Evolutionary conservation across 768 basidiomycete species (phyloP).

Genomic region (Lactarius hengduanensis): DNA sequence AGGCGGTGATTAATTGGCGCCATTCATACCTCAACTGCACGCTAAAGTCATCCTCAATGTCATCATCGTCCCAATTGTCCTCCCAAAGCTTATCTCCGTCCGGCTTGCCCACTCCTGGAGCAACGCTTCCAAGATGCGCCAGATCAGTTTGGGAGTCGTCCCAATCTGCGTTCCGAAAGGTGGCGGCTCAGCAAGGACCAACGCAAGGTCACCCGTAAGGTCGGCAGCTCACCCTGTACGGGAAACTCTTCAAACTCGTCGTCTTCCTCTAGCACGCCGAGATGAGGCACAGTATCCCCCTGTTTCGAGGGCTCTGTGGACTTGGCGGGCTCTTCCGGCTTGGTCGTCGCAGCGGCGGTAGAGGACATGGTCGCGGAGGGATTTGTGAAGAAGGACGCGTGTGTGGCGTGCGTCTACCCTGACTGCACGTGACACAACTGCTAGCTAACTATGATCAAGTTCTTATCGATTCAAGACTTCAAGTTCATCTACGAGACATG

Average conservation of each 20-base stretch:
- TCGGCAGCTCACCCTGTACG: constrained; percentile 61
- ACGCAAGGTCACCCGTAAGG: background rate
- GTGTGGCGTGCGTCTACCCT: background rate
- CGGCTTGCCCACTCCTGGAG: constrained; percentile 72
- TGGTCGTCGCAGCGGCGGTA: constrained; percentile 34
- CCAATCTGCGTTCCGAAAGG: constrained; percentile 57
- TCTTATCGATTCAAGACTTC: too few species aligned
- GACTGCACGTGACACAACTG: constrained; percentile 7
- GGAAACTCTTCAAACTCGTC: constrained; percentile 96
- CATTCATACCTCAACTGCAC: constrained; percentile 82
- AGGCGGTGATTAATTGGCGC: background rate
- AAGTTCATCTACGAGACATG: constrained; percentile 6
- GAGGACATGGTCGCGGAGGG: constrained; percentile 30
- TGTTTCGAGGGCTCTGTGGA: constrained; percentile 31
- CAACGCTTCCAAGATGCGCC: constrained; percentile 69
- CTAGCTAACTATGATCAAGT: too few species aligned
- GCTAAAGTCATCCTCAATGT: constrained; percentile 96
- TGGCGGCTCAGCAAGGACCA: background rate
- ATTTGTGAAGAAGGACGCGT: background rate
- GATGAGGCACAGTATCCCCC: constrained; percentile 43
- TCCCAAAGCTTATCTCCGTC: constrained; percentile 96
- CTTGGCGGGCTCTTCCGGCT: constrained; percentile 31
- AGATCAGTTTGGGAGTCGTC: constrained; percentile 82
- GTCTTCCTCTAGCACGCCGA: constrained; percentile 94
- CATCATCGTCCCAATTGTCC: constrained; percentile 99